Conservation (phyloP, 768 basidiomycete genomes). For the Boletellus emodensis region DNA sequence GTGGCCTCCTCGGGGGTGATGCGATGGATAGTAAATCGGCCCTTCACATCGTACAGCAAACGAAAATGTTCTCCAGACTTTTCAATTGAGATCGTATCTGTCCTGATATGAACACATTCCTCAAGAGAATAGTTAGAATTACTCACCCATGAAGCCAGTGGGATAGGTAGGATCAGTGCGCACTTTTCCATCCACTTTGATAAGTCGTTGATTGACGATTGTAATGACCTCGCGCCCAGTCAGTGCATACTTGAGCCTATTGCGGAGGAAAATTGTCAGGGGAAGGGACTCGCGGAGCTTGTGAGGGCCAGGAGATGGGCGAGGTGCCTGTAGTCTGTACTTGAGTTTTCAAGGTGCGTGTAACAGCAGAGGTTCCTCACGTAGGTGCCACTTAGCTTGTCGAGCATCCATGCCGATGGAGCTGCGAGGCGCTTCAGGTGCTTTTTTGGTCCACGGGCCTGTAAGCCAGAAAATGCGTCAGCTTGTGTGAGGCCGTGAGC, state of each 20-base stretch:
- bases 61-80: constrained; percentile 99
- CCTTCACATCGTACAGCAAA: constrained; percentile 98
- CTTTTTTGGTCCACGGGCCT: constrained; percentile 99
- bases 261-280: constrained; percentile 95
- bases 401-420: constrained; percentile 99
- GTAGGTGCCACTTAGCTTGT: constrained; percentile 95
- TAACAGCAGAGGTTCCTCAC: constrained; percentile 43
- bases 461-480: constrained; percentile 22
- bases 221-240: constrained; percentile 93
- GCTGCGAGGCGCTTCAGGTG: constrained; percentile 97
- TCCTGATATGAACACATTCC: constrained; percentile 1
- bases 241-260: constrained; percentile 98
- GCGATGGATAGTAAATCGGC: constrained; percentile 99
- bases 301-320: constrained; percentile 97
- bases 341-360: constrained; percentile 5
- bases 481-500: not conserved
- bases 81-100: constrained; percentile 95
- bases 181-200: constrained; percentile 99
- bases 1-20: constrained; percentile 96
- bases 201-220: constrained; percentile 93
- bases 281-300: constrained; percentile 98
- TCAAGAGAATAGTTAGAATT: not conserved
- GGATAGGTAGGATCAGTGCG: constrained; percentile 97
- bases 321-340: constrained; percentile 65
- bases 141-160: constrained; percentile 92